Evolutionary conservation across 1,139 yeast species (phyloP), one percentile per base, ranked within the genome.

Genomic region (Suhomyces coccinellae): DNA sequence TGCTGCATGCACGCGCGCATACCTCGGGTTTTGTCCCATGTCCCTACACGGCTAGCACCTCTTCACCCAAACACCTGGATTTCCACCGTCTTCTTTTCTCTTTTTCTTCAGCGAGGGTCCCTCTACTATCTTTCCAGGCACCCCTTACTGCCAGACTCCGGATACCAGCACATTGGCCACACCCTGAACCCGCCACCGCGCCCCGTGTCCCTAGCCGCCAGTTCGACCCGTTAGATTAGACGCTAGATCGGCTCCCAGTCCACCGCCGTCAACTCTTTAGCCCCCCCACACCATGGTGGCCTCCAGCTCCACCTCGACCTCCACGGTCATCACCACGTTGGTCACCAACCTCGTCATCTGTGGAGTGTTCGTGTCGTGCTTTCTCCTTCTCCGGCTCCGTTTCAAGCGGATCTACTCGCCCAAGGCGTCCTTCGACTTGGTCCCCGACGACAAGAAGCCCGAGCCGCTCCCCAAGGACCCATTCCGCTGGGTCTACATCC

Each of bases 371-470:
- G 56, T 82, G n/a, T 50, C 65, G 0, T 63, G 79, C 17, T 86
- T 85, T 54, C 48, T 84, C 15, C 32, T 80, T 0, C 66, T 83
- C 33, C 73, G 88, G 52, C 64, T 79, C 43, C 80, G 71, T 52
- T 77, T 79, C 58, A 73, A 71, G 52, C 70, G 90, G 51, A 85
- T 84, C 41, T 85, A 85, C 57, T 78, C 84, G 47, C 91, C 93
- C 32, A 82, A 85, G 61, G 69, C 85, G 0, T 68, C 80, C 0
- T 80, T 69, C 48, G 78, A 79, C 41, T 63, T 85, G 37, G 80
- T 84, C 30, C 80, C 82, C 10, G 81, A 76, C 14, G 85, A 80
- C 33, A 75, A 82, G 53, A 75, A 72, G 50, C 87, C 88, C 0
- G 85, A 79, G 22, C 81, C 83, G 4, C 67, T 83, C 30, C 86